phyloP scores from a whole-genome alignment of 495 filamentous ascomycete genomes.

The Antarctomyces pellizariae region DNA sequence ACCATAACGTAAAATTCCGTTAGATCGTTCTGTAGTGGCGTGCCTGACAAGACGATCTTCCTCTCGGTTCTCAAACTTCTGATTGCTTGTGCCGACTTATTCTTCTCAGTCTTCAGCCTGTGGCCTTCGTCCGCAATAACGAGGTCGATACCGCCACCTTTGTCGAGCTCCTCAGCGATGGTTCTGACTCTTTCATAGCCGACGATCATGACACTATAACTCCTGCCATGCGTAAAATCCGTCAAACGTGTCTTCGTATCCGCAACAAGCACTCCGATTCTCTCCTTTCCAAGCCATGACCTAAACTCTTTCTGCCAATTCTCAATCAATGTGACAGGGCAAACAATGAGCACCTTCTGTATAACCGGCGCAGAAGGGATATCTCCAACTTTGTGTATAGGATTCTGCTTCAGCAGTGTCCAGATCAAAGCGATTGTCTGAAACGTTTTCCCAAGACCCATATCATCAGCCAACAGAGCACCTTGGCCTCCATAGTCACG shows the following conservation, averaged over 20 bases:
- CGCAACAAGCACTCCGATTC: conserved; percentile 52
- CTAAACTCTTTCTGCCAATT: conserved; percentile 65
- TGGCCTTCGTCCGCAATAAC: conserved; percentile 69
- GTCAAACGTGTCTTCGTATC: conserved; percentile 35
- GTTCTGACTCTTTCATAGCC: conserved; percentile 59
- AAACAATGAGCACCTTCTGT: conserved; percentile 62
- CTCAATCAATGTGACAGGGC: conserved; percentile 53
- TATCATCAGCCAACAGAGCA: conserved; percentile 61
- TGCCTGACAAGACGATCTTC: conserved; percentile 51
- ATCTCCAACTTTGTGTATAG: too few species aligned
- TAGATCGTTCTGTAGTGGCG: conserved; percentile 62
- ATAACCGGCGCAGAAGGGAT: conserved; percentile 35
- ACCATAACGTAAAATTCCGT: conserved; percentile 60
- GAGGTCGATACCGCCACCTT: conserved; percentile 44
- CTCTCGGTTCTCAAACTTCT: conserved; percentile 42
- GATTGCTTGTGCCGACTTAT: conserved; percentile 58
- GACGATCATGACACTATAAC: conserved; percentile 60
- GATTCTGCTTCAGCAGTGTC: conserved; percentile 66
- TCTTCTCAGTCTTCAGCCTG: conserved; percentile 58
- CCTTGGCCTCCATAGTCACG: conserved; percentile 45
- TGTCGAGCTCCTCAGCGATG: conserved; percentile 42
- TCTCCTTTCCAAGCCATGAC: conserved; percentile 61
- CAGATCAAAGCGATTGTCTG: conserved; percentile 61
- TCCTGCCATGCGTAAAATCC: conserved; percentile 55
- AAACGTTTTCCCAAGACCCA: conserved; percentile 62